Conservation (phyloP, 257 asterid genomes). For the Plantago elongata region DNA sequence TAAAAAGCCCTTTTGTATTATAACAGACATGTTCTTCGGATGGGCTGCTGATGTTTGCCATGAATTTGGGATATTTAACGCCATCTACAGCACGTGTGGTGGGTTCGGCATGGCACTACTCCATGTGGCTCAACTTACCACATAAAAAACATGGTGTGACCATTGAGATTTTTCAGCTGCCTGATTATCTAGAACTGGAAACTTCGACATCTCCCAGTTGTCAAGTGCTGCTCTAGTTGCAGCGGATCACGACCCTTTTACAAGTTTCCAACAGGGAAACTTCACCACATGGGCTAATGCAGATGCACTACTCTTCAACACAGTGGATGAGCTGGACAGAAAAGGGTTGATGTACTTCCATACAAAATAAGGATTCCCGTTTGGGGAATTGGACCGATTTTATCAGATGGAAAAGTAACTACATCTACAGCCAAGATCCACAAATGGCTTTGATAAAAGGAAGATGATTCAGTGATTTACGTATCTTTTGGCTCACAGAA, state of each 20-base stretch:
- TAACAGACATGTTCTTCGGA: slow-evolving; percentile 49
- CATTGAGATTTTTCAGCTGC: slow-evolving; percentile 39
- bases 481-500: slow-evolving; percentile 52
- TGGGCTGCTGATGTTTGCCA: slow-evolving; percentile 52
- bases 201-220: slow-evolving; percentile 42
- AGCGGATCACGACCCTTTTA: slow-evolving; percentile 32
- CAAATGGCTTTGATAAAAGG: slow-evolving; percentile 39
- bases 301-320: slow-evolving; percentile 51
- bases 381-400: slow-evolving; percentile 51
- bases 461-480: slow-evolving; percentile 38
- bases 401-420: slow-evolving; percentile 25
- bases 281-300: slow-evolving; percentile 40
- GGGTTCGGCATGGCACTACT: slow-evolving; percentile 63
- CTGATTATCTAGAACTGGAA: slow-evolving; percentile 60
- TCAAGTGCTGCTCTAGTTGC: slow-evolving; percentile 36
- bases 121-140: slow-evolving; percentile 57
- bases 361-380: slow-evolving; percentile 37
- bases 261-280: slow-evolving; percentile 32
- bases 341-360: slow-evolving; percentile 43
- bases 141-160: slow-evolving; percentile 23
- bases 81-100: slow-evolving; percentile 41
- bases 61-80: slow-evolving; percentile 44
- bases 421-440: slow-evolving; percentile 18
- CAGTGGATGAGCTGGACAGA: slow-evolving; percentile 43
- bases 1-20: slow-evolving; percentile 37